phyloP scores from a whole-genome alignment of 768 basidiomycete genomes.

The Tremella mesenterica region DNA sequence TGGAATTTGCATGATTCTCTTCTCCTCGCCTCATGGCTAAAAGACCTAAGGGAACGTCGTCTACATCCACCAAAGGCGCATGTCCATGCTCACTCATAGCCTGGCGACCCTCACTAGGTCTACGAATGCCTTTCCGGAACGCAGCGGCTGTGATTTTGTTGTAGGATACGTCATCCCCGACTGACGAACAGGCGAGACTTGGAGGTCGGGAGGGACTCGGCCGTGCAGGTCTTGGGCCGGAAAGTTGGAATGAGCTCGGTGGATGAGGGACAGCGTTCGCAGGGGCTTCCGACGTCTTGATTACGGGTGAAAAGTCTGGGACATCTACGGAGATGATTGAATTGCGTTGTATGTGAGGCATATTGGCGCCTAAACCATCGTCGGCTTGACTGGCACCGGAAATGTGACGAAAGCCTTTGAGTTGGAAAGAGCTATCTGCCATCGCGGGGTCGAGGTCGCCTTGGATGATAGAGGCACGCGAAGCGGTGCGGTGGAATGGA shows the following conservation, averaged over 20 bases:
- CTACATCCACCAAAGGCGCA: constrained; percentile 14
- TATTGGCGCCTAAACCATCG: constrained; percentile 9
- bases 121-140: constrained; percentile 28
- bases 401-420: constrained; percentile 34
- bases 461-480: constrained; percentile 19
- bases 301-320: not conserved
- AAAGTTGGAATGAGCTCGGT: not conserved
- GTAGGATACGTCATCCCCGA: constrained; percentile 16
- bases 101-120: constrained; percentile 20
- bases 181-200: constrained; percentile 21
- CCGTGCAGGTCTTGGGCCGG: not conserved
- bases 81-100: constrained; percentile 18
- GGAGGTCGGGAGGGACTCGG: constrained; percentile 24
- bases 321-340: constrained; percentile 1
- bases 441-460: constrained; percentile 9
- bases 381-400: constrained; percentile 26
- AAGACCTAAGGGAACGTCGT: constrained; percentile 31
- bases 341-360: constrained; percentile 14
- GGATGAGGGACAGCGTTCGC: not conserved
- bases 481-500: constrained; percentile 23
- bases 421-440: constrained; percentile 27
- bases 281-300: not conserved
- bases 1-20: not conserved
- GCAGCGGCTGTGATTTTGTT: constrained; percentile 27
- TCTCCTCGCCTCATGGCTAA: constrained; percentile 3